phyloP scores from a whole-genome alignment of 148 eudicot genomes.

The Diospyros kaki region DNA sequence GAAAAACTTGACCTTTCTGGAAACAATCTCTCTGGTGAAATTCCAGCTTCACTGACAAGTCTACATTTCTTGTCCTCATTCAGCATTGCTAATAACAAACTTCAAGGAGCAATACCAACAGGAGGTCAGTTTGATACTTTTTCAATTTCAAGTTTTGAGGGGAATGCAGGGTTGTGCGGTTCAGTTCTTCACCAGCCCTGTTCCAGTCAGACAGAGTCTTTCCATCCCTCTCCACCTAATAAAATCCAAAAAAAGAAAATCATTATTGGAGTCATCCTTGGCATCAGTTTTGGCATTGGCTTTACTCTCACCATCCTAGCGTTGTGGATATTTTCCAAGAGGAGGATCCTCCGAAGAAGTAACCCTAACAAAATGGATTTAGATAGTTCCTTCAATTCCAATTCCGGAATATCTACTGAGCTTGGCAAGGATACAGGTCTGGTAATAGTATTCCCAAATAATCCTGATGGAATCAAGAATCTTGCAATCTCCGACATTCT shows the following conservation, averaged over 20 bases:
- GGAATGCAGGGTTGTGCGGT: conserved; percentile 39
- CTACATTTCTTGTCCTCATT: conserved; percentile 53
- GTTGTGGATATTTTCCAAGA: conserved; percentile 18
- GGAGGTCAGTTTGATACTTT: conserved; percentile 64
- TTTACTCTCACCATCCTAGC: conserved; percentile 9
- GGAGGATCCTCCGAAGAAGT: conserved; percentile 11
- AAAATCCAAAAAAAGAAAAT: conserved; percentile 10
- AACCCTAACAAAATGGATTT: conserved; percentile 6
- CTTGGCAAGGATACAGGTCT: conserved; percentile 15
- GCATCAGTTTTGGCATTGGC: conserved; percentile 10
- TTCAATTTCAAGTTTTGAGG: conserved; percentile 15
- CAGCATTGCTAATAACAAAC: conserved; percentile 54
- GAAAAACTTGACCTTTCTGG: conserved; percentile 30
- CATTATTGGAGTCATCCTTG: conserved; percentile 7
- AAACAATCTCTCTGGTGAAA: conserved; percentile 28
- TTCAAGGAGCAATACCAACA: conserved; percentile 50
- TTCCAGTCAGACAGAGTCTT: neutral
- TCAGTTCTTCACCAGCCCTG: conserved; percentile 11
- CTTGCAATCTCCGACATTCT: conserved; percentile 9
- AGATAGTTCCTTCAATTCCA: conserved; percentile 11
- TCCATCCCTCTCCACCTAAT: neutral
- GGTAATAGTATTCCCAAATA: conserved; percentile 18
- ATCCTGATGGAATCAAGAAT: conserved; percentile 10
- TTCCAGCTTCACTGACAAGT: conserved; percentile 26
- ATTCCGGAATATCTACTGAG: neutral